phyloP scores from a whole-genome alignment of 345 rosid species.

The Brassica incana region DNA sequence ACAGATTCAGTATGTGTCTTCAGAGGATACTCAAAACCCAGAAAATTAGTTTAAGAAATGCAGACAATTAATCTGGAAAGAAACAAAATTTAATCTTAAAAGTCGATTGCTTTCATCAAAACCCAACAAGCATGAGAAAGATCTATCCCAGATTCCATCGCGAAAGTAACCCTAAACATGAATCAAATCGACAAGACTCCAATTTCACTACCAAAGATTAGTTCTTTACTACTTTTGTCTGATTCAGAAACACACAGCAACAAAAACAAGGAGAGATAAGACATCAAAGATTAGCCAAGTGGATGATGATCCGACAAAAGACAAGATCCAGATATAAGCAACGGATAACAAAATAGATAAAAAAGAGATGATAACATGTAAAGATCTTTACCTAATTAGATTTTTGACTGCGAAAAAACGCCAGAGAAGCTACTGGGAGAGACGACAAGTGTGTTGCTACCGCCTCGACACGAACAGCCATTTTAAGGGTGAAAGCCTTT shows the following conservation, averaged over 20 bases:
- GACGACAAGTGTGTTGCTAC: conserved; percentile 81
- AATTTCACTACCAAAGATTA: conserved; percentile 9
- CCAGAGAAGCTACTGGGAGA: conserved; percentile 39
- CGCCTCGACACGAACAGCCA: conserved; percentile 64
- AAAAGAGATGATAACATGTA: not conserved
- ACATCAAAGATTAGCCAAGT: not conserved
- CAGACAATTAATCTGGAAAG: not conserved
- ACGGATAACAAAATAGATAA: conserved; percentile 1
- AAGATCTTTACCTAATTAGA: conserved; percentile 13
- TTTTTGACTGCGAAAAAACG: conserved; percentile 31
- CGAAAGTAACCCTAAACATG: conserved; percentile 20
- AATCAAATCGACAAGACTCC: conserved; percentile 2
- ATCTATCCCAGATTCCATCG: conserved; percentile 20
- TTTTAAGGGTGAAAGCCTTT: conserved; percentile 46
- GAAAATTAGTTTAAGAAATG: not conserved
- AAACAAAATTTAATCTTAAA: not conserved
- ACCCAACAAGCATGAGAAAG: conserved; percentile 11
- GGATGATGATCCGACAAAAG: conserved; percentile 31
- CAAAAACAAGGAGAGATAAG: conserved; percentile 15
- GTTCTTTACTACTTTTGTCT: conserved; percentile 2
- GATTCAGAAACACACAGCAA: conserved; percentile 17
- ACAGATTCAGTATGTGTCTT: not conserved
- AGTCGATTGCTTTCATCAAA: conserved; percentile 18
- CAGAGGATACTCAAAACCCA: not conserved
- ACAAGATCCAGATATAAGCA: conserved; percentile 33